These are phyloP conservation scores for Coemansia sp. DNA, from an alignment of 192 early-diverging fungal genomes.

Conservation along the genomic window DNA sequence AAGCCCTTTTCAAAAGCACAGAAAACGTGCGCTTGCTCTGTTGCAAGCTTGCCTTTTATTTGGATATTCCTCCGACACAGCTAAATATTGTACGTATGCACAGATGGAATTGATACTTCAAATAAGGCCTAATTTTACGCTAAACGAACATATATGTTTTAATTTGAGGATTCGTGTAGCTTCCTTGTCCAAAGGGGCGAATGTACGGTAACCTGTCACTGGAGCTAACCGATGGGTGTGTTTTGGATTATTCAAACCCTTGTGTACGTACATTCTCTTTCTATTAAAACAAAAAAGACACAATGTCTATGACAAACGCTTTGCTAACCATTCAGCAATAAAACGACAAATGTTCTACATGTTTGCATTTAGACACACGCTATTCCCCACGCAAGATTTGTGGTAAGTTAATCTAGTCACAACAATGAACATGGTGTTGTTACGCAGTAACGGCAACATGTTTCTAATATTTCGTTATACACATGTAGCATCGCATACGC, in stretches of 20 bases:
- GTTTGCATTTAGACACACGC: conserved; percentile 18
- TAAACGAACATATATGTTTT: background rate
- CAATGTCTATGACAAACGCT: background rate
- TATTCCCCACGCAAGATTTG: conserved; percentile 26
- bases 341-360: background rate
- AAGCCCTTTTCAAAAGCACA: conserved; percentile 25
- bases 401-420: conserved; percentile 15
- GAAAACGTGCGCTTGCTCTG: conserved; percentile 41
- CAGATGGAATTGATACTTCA: background rate
- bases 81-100: conserved; percentile 33
- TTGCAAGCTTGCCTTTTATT: conserved; percentile 23
- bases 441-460: background rate
- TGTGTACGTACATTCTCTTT: conserved; percentile 16
- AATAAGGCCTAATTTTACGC: background rate
- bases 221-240: conserved; percentile 27
- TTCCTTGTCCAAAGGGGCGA: conserved; percentile 39
- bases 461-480: background rate
- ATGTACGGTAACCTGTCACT: conserved; percentile 29
- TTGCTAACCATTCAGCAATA: too few species aligned
- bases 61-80: conserved; percentile 19
- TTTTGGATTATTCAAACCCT: conserved; percentile 12
- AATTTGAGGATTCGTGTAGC: conserved; percentile 8
- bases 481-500: background rate
- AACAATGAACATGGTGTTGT: background rate
- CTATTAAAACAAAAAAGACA: background rate